phyloP scores from a whole-genome alignment of 257 asterid genomes.

The Linderniella brevidens region DNA sequence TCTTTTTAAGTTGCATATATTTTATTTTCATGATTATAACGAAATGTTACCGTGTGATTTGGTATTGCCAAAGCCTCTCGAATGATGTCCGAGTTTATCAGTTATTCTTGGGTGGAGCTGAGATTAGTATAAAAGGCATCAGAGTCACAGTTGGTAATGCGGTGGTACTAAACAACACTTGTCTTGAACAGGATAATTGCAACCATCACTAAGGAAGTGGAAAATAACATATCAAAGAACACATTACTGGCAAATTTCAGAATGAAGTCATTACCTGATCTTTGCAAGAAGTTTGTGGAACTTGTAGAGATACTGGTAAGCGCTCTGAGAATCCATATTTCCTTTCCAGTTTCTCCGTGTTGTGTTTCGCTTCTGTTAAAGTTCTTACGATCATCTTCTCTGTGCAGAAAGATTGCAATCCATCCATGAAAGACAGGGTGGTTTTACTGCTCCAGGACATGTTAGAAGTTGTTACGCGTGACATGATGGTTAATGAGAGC shows the following conservation, averaged over 20 bases:
- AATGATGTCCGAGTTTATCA: too few relatives aligned
- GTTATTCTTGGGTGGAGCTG: slow-evolving; percentile 4
- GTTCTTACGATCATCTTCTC: slow-evolving; percentile 9
- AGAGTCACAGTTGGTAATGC: slow-evolving; percentile 3
- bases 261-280: slow-evolving; percentile 68
- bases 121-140: background rate
- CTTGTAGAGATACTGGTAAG: slow-evolving; percentile 90
- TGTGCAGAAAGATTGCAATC: slow-evolving; percentile 63
- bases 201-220: slow-evolving; percentile 67
- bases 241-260: slow-evolving; percentile 70
- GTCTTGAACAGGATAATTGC: slow-evolving; percentile 52
- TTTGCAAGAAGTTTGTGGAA: slow-evolving; percentile 63
- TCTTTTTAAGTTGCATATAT: background rate
- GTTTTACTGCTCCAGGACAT: slow-evolving; percentile 89
- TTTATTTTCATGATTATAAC: background rate
- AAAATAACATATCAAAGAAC: slow-evolving; percentile 43
- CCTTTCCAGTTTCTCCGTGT: background rate
- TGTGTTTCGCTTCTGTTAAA: slow-evolving; percentile 6
- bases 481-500: slow-evolving; percentile 83
- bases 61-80: background rate
- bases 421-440: slow-evolving; percentile 58
- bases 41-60: background rate
- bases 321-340: background rate
- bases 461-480: slow-evolving; percentile 82
- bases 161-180: slow-evolving; percentile 16